These are phyloP conservation scores for Alternaria sp. DNA, from an alignment of 2,329 filamentous ascomycete species.

Conservation along the genomic window DNA sequence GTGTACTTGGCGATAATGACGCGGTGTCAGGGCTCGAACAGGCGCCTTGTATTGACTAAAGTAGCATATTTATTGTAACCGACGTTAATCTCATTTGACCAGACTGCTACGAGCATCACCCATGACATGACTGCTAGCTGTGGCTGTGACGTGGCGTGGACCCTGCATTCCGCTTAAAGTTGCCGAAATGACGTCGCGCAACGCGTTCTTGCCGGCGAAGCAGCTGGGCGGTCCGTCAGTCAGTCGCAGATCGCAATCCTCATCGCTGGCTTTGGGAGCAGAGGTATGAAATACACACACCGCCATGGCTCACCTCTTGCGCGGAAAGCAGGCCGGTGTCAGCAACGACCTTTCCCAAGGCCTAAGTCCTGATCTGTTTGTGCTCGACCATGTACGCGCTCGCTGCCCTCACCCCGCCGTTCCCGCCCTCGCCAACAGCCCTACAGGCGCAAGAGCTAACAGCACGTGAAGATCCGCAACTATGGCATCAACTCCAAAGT, in stretches of 20 bases:
- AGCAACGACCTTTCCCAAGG: constrained; percentile 88
- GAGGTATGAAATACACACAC: constrained; percentile 40
- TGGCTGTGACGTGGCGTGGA: constrained; percentile 19
- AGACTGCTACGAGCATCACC: not conserved
- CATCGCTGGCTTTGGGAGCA: constrained; percentile 15
- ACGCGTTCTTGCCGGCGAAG: constrained; percentile 21
- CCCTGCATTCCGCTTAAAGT: constrained; percentile 27
- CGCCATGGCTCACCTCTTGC: constrained; percentile 83
- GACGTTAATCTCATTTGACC: not conserved
- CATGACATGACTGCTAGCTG: constrained; percentile 3
- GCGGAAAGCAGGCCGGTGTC: constrained; percentile 92
- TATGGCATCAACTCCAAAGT: constrained; percentile 68
- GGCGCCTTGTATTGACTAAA: not conserved
- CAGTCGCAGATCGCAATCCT: constrained; percentile 19
- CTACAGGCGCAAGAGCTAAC: constrained; percentile 26
- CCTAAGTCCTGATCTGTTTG: constrained; percentile 79
- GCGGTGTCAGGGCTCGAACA: not conserved
- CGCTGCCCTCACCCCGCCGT: constrained; percentile 28
- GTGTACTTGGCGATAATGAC: not conserved
- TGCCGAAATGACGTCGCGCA: constrained; percentile 30
- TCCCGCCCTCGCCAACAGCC: constrained; percentile 4
- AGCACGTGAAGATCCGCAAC: constrained; percentile 40
- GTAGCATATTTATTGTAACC: not conserved
- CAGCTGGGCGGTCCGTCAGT: constrained; percentile 12
- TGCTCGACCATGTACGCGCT: constrained; percentile 75